Percentiles rank a stretch among this genome's conserved stretches.
phyloP scores from a whole-genome alignment of 345 rosid genomes.

The Populus euphratica region DNA sequence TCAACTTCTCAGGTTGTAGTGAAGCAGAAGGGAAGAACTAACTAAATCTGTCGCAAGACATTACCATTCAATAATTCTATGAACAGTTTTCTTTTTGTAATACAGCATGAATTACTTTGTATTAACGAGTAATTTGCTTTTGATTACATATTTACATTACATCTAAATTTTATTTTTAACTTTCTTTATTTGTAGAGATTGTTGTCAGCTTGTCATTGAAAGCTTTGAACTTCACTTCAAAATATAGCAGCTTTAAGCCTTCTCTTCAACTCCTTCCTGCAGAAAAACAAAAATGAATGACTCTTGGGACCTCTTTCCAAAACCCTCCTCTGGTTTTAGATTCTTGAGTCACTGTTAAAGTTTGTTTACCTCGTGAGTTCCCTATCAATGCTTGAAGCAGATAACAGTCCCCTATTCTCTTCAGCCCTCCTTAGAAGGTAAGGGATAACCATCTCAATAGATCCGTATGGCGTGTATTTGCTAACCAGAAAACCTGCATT shows the following conservation, averaged over 20 bases:
- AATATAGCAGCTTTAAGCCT: slow-evolving; percentile 44
- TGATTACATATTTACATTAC: not conserved
- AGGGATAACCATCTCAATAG: slow-evolving; percentile 64
- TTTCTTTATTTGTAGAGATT: not conserved
- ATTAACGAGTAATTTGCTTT: not conserved
- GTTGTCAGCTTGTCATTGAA: not conserved
- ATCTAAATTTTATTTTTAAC: not conserved
- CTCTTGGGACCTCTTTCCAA: not conserved
- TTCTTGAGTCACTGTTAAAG: not conserved
- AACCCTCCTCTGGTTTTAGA: not conserved
- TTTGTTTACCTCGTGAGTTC: slow-evolving; percentile 56
- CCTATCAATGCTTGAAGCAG: slow-evolving; percentile 62
- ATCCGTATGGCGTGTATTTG: slow-evolving; percentile 86
- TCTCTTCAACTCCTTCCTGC: slow-evolving; percentile 70
- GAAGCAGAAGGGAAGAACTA: not conserved
- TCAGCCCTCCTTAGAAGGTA: slow-evolving; percentile 88
- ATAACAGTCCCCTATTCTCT: slow-evolving; percentile 78
- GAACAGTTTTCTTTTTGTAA: not conserved
- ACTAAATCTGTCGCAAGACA: not conserved
- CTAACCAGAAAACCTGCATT: slow-evolving; percentile 87
- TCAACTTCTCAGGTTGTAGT: not conserved
- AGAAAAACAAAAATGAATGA: slow-evolving; percentile 2
- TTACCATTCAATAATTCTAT: not conserved
- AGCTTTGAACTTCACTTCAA: slow-evolving; percentile 10
- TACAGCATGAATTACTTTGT: not conserved